These are phyloP conservation scores for Heteromeles arbutifolia DNA, from an alignment of 306 rosid genomes.

Conservation along the genomic window DNA sequence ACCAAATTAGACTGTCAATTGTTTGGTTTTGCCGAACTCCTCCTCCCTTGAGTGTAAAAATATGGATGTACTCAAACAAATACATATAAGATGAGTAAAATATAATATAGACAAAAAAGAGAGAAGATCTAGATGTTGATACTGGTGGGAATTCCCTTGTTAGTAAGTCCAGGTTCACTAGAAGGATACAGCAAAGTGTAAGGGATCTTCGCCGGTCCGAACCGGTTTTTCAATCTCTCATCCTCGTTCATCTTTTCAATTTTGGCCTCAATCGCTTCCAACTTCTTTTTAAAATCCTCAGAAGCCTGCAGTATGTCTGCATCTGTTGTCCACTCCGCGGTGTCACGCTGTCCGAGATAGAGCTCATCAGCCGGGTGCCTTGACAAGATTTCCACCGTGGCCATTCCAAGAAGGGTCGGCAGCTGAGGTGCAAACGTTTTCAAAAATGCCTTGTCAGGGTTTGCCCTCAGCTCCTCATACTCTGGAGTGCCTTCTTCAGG, in stretches of 20 bases:
- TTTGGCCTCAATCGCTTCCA: slow-evolving; percentile 35
- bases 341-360: slow-evolving; percentile 62
- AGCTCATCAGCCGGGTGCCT: slow-evolving; percentile 74
- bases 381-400: slow-evolving; percentile 63
- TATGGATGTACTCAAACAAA: neutral
- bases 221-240: slow-evolving; percentile 34
- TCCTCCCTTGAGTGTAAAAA: no score
- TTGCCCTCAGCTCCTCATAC: slow-evolving; percentile 41
- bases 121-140: slow-evolving; percentile 36
- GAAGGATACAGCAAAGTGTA: slow-evolving; percentile 57
- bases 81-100: neutral
- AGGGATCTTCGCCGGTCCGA: slow-evolving; percentile 55
- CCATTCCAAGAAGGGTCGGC: slow-evolving; percentile 46
- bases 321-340: slow-evolving; percentile 63
- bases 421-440: slow-evolving; percentile 46
- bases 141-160: slow-evolving; percentile 68
- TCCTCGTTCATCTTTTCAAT: slow-evolving; percentile 39
- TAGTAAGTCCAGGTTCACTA: slow-evolving; percentile 50
- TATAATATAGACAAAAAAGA: neutral
- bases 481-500: slow-evolving; percentile 47
- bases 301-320: slow-evolving; percentile 32
- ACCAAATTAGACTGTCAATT: no score
- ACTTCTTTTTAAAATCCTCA: slow-evolving; percentile 34
- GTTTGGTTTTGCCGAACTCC: no score
- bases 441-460: slow-evolving; percentile 55